These are phyloP conservation scores for Candida silvatica DNA, from an alignment of 805 yeast species.

Conservation along the genomic window DNA sequence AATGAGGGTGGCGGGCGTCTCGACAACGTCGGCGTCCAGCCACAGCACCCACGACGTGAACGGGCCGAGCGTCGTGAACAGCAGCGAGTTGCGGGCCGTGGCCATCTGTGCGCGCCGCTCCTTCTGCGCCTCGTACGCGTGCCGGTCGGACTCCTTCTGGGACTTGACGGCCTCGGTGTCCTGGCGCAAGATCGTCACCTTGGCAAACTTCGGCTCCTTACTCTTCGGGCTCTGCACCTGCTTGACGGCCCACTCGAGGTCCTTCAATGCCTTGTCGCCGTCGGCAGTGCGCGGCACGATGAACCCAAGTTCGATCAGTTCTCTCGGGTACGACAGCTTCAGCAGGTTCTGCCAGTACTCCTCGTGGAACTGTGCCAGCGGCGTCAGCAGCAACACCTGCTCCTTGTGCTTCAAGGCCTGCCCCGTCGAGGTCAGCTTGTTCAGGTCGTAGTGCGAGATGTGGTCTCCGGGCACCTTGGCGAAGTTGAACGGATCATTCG, in stretches of 20 bases:
- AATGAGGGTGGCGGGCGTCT: constrained; percentile 72
- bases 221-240: constrained; percentile 52
- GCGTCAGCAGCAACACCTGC: constrained; percentile 79
- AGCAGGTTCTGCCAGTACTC: constrained; percentile 84
- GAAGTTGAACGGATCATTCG: constrained; percentile 43
- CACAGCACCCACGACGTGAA: constrained; percentile 92
- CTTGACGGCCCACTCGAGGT: constrained; percentile 70
- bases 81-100: constrained; percentile 82
- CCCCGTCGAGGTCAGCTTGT: constrained; percentile 62
- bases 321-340: constrained; percentile 73
- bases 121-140: constrained; percentile 79
- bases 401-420: constrained; percentile 71
- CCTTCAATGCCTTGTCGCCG: constrained; percentile 72
- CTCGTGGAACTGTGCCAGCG: constrained; percentile 78
- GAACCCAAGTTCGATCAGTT: constrained; percentile 80
- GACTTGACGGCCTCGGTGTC: constrained; percentile 71
- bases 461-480: constrained; percentile 62
- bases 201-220: constrained; percentile 56
- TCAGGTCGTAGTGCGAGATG: constrained; percentile 78
- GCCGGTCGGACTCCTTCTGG: constrained; percentile 72
- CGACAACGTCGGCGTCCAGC: constrained; percentile 93
- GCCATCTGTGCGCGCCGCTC: constrained; percentile 90
- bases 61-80: constrained; percentile 84
- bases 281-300: constrained; percentile 76
- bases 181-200: constrained; percentile 84